Evolutionary conservation across 768 basidiomycete genomes (phyloP).

Genomic region (Mycena vitilis): DNA sequence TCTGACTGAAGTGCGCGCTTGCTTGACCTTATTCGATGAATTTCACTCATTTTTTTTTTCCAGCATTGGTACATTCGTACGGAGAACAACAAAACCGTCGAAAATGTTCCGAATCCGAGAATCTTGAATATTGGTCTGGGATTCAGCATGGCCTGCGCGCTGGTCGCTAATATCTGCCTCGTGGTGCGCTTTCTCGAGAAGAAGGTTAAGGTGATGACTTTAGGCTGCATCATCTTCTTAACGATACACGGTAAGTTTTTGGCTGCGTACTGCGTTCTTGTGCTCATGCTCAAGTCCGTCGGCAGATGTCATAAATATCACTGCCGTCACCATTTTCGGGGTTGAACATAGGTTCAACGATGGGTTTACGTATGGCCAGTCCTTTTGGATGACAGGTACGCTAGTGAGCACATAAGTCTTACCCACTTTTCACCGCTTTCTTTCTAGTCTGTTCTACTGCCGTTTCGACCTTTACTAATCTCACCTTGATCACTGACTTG

Average conservation of each 20-base stretch:
- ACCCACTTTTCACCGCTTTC: not conserved
- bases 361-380: constrained; percentile 75
- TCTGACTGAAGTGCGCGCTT: constrained; percentile 60
- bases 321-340: constrained; percentile 71
- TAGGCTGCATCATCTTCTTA: constrained; percentile 71
- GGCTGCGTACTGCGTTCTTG: not conserved
- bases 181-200: constrained; percentile 80
- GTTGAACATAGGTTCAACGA: constrained; percentile 68
- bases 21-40: not conserved
- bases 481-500: constrained; percentile 75
- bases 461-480: constrained; percentile 71
- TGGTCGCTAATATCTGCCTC: constrained; percentile 76
- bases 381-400: constrained; percentile 75
- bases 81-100: constrained; percentile 54
- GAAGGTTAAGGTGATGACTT: constrained; percentile 69
- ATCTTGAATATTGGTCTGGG: constrained; percentile 72
- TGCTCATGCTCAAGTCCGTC: constrained; percentile 5
- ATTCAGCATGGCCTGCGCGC: constrained; percentile 74
- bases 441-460: constrained; percentile 72
- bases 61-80: constrained; percentile 76
- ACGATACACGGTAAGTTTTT: constrained; percentile 72
- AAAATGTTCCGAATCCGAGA: constrained; percentile 63
- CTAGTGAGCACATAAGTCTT: not conserved
- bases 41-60: not conserved
- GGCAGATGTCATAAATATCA: constrained; percentile 78